Base-by-base conservation (phyloP, 345 rosid species). In the Heritiera fomes region DNA sequence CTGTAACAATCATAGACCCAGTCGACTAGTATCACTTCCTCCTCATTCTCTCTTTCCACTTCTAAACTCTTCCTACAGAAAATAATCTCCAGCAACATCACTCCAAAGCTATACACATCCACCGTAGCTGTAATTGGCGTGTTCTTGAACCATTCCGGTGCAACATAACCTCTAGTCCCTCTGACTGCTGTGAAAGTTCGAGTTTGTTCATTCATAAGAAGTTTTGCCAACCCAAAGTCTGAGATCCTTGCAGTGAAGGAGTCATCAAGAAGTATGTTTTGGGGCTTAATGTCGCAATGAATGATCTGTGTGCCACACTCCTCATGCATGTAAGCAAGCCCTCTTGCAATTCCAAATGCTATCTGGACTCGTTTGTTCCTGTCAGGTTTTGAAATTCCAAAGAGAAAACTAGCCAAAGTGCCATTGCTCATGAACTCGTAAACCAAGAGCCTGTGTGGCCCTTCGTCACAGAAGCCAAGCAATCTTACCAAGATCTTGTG, bases 241-340 rank as follows among this genome's bases (percentile, higher is more conserved):
- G 47, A 84, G 49, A 87, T 85, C 65, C 81, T 82, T 40, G 89
- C 89, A 17, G 55, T 64, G 74, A 71, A 87, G 17, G 77, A 67
- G 34, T 73, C 84, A 34, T 85, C 89, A 12, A 87, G 82, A 20
- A 87, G 86, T 45, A 87, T 82, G 46, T 87, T 87, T 62, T 87
- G 87, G 1, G 89, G 89, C 79, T 87, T 87, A 62, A 87, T 83
- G 75, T 87, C 89, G 10, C 87, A 87, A 38, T 87, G 89, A 28
- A 87, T 62, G 50, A 87, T 87, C 86, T 87, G 84, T 1, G 79
- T 82, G 73, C 81, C 82, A 11, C 89, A 87, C 30, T 85, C 89
- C 30, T 87, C 86, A 43, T 87, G 89, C 49, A 85, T 81, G 43
- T 87, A 87, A 17, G 82, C 76, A 6, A 87, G 82, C 12, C 89